phyloP scores from a whole-genome alignment of 2,329 filamentous ascomycete species.

The Aspergillus pseudotamarii region DNA sequence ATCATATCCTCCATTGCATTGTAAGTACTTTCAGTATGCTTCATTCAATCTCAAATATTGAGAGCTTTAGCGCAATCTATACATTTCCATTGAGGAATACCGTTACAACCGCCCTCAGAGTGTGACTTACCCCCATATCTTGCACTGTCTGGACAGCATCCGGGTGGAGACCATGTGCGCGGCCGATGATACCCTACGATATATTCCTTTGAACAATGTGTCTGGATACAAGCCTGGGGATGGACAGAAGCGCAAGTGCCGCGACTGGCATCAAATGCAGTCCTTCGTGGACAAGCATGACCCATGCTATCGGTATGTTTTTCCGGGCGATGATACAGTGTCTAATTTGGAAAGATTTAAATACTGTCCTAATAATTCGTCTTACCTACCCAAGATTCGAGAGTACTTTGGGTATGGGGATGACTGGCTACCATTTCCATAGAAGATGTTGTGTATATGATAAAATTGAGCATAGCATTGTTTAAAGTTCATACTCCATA shows the following conservation, averaged over 20 bases:
- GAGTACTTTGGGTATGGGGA: not conserved
- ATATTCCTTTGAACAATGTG: not conserved
- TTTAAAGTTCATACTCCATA: no score
- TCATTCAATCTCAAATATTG: no score
- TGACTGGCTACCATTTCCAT: not conserved
- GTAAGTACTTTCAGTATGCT: not conserved
- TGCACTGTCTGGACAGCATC: not conserved
- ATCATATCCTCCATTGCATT: not conserved
- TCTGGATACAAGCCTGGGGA: not conserved
- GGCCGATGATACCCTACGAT: not conserved
- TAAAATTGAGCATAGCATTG: no score
- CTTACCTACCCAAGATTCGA: not conserved
- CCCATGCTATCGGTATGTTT: not conserved
- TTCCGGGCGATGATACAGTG: not conserved
- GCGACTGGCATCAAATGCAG: not conserved
- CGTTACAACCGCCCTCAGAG: not conserved
- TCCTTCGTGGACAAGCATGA: not conserved
- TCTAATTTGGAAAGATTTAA: not conserved
- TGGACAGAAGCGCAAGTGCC: not conserved
- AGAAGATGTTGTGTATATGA: not conserved
- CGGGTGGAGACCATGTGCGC: not conserved
- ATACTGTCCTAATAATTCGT: not conserved
- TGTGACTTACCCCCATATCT: not conserved
- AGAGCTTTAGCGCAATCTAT: not conserved
- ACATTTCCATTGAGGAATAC: not conserved